Evolutionary conservation across 345 rosid genomes (phyloP), one percentile per base, ranked within the genome.

Genomic region (Sisymbrium altissimum): DNA sequence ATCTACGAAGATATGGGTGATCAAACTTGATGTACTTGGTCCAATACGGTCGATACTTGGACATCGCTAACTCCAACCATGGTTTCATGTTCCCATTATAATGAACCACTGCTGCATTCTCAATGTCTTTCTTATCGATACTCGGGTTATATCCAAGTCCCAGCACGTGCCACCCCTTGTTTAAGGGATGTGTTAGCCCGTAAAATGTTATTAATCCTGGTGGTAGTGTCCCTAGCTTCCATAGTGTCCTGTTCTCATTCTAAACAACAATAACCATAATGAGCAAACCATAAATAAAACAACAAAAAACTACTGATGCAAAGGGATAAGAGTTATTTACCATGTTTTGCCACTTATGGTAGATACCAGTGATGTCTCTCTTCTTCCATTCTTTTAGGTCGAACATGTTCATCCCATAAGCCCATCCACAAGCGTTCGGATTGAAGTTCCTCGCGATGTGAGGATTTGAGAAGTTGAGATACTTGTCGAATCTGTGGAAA

Each of bases 1-100:
- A 96, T 79, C 52, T 81, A 69, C 89, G 87, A 52, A 96, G 75
- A 72, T 90, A 90, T 11, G 95, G 95, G 82, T 96, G 97, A 78
- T 96, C 89, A 65, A 80, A 92, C 79, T 90, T 96, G 71, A 96
- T 84, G 80, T 90, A 90, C 78, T 85, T 92, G 68, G 90, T 86
- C 99, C 99, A 96, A 78, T 86, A 90, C 10, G 87, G 69, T 58
- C 98, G 86, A 66, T 96, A 96, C 68, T 89, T 96, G 30, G 98
- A 84, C 98, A 96, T 96, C 6, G 98, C 93, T 60, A 96, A 75
- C 84, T 96, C 99, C 64, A 96, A 84, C 99, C 99, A 96, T 1
- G 99, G 99, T 81, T 96, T 96, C 99, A 96, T 96, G 83, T 96
- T 96, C 73, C 98, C 99, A 41, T 96, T 96, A 71, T 96, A 96